Conservation (phyloP, 1,284 basidiomycete genomes). For the Coriolopsis trogii region DNA sequence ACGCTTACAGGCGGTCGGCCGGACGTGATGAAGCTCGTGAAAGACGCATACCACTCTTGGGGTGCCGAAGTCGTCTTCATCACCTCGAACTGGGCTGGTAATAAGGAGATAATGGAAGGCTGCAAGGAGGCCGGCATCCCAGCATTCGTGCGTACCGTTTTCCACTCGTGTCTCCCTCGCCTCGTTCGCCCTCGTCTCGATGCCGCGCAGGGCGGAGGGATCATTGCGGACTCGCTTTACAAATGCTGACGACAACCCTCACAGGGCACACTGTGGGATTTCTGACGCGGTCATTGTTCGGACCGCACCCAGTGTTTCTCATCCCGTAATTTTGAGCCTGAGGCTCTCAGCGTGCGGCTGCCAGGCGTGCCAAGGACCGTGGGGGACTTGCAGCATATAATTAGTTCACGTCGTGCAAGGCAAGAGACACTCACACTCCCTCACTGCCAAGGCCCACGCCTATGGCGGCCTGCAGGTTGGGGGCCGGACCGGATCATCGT, state of each 20-base stretch:
- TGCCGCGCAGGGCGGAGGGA: too few relatives aligned
- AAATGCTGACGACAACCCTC: constrained; percentile 8
- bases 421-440: background rate
- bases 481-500: too few relatives aligned
- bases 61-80: constrained; percentile 65
- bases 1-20: constrained; percentile 40
- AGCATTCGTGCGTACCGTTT: constrained; percentile 49
- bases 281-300: constrained; percentile 28
- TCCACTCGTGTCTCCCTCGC: background rate
- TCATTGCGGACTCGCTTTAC: too few relatives aligned
- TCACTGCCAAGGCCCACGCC: background rate
- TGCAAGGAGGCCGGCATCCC: constrained; percentile 65
- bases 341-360: background rate
- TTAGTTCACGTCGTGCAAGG: constrained; percentile 1
- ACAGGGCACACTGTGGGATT: constrained; percentile 49
- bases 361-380: background rate
- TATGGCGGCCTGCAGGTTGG: too few relatives aligned
- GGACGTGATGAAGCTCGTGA: constrained; percentile 45
- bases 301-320: background rate
- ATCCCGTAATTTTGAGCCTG: too few relatives aligned
- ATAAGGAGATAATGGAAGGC: constrained; percentile 70
- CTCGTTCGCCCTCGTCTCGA: too few relatives aligned
- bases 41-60: constrained; percentile 42
- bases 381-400: background rate
- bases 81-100: constrained; percentile 64